Conservation (phyloP, 176 grass and related monocot species). For the Cenchrus fungigraminus region DNA sequence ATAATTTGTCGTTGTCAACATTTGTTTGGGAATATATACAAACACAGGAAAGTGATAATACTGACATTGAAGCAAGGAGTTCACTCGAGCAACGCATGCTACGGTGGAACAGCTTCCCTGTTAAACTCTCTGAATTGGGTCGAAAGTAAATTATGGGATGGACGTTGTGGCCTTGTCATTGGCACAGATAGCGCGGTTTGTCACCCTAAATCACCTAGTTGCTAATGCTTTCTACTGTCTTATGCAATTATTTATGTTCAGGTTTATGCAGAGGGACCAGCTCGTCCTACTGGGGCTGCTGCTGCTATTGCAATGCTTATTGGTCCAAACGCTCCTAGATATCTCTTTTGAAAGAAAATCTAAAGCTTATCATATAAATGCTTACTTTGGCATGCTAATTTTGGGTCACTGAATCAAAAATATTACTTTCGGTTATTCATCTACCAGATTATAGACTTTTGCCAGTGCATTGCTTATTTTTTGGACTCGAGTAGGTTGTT, state of each 20-base stretch:
- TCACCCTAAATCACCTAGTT: not conserved
- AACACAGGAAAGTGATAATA: slow-evolving; percentile 65
- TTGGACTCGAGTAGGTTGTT: slow-evolving; percentile 56
- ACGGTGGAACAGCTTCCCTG: slow-evolving; percentile 67
- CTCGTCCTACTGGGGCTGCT: slow-evolving; percentile 69
- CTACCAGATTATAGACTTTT: not conserved
- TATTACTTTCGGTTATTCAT: not conserved
- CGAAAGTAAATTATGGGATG: slow-evolving; percentile 76
- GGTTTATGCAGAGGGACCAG: slow-evolving; percentile 88
- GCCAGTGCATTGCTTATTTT: not conserved
- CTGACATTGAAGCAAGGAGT: slow-evolving; percentile 68
- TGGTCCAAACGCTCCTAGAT: slow-evolving; percentile 59
- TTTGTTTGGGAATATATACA: not conserved
- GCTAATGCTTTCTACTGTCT: not conserved
- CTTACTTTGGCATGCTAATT: not conserved
- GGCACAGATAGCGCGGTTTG: slow-evolving; percentile 73
- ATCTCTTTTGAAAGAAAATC: slow-evolving; percentile 76
- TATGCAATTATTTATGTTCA: slow-evolving; percentile 1
- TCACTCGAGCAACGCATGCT: slow-evolving; percentile 72
- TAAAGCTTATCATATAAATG: slow-evolving; percentile 43
- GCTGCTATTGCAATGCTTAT: slow-evolving; percentile 87
- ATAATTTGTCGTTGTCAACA: not conserved
- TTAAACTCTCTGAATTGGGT: slow-evolving; percentile 84
- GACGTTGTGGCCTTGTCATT: slow-evolving; percentile 65
- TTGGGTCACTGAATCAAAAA: not conserved